A percentile compares a stretch with the other conserved stretches of the same genome.
Conservation (phyloP, 495 filamentous ascomycete genomes). For the Neurospora sp. region DNA sequence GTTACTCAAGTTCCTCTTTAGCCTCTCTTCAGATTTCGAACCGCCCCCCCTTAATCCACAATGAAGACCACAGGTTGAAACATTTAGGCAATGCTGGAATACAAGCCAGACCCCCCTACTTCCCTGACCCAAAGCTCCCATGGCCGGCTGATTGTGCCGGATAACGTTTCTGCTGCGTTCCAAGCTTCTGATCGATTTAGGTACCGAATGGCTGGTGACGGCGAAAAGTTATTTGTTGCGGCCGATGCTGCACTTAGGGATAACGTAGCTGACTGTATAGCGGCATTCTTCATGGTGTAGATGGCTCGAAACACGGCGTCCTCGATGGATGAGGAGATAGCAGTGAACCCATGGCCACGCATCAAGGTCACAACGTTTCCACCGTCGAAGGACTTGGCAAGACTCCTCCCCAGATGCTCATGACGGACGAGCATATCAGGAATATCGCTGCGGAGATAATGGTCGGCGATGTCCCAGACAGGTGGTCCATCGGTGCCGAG, state of each 20-base stretch:
- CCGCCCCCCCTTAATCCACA: too few relatives aligned
- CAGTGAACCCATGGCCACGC: constrained; percentile 40
- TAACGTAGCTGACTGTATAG: constrained; percentile 27
- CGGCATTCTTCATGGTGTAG: constrained; percentile 38
- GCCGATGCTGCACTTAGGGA: constrained; percentile 7
- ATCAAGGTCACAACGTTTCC: constrained; percentile 34
- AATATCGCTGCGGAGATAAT: constrained; percentile 13
- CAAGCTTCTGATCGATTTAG: constrained; percentile 20
- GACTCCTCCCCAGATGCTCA: constrained; percentile 19
- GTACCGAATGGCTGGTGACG: constrained; percentile 7
- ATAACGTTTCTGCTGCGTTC: constrained; percentile 13
- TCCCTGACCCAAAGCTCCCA: constrained; percentile 37
- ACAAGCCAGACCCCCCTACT: too few relatives aligned
- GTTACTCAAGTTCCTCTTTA: constrained; percentile 3
- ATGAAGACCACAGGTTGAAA: too few relatives aligned
- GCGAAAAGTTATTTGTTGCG: background rate
- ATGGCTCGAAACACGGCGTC: constrained; percentile 32
- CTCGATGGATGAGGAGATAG: constrained; percentile 27
- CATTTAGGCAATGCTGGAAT: too few relatives aligned
- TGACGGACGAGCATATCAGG: constrained; percentile 36
- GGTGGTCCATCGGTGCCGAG: constrained; percentile 19
- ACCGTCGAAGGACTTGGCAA: constrained; percentile 15
- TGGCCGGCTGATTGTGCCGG: constrained; percentile 17
- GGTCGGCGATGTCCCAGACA: constrained; percentile 24
- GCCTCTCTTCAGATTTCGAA: constrained; percentile 32